phyloP scores from a whole-genome alignment of 2,329 filamentous ascomycete species.

The Aureobasidium sp. region DNA sequence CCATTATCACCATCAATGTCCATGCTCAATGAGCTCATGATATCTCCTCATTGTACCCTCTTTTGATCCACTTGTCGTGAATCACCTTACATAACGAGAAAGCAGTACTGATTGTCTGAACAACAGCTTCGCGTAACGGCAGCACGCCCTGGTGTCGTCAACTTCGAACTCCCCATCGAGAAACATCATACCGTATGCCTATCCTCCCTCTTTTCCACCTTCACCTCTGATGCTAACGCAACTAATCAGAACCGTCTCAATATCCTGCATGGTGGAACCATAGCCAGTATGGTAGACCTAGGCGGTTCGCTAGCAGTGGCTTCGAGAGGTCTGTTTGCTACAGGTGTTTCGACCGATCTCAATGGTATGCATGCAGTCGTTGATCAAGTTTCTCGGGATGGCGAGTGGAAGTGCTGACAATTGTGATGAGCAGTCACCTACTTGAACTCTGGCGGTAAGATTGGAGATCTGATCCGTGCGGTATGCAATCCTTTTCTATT shows the following conservation, averaged over 20 bases:
- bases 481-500: slow-evolving; percentile 29
- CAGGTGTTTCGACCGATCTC: slow-evolving; percentile 60
- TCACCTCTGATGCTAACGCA: background rate
- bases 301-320: slow-evolving; percentile 61
- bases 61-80: too few species aligned
- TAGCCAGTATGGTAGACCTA: slow-evolving; percentile 67
- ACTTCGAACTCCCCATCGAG: slow-evolving; percentile 69
- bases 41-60: too few species aligned
- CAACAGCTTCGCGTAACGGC: slow-evolving; percentile 60
- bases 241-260: slow-evolving; percentile 60
- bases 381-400: background rate
- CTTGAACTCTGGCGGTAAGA: slow-evolving; percentile 55
- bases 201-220: background rate
- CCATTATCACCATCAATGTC: background rate
- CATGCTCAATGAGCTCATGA: too few species aligned
- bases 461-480: slow-evolving; percentile 53
- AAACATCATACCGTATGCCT: slow-evolving; percentile 63
- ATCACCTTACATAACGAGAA: too few species aligned
- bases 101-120: background rate
- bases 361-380: slow-evolving; percentile 38
- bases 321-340: slow-evolving; percentile 57
- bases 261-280: slow-evolving; percentile 71
- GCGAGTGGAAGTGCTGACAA: background rate
- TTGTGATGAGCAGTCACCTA: slow-evolving; percentile 48
- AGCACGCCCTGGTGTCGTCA: slow-evolving; percentile 59